Evolutionary conservation across 805 yeast genomes (phyloP), one percentile per base, ranked within the genome.

Genomic region (Torulaspora indica): DNA sequence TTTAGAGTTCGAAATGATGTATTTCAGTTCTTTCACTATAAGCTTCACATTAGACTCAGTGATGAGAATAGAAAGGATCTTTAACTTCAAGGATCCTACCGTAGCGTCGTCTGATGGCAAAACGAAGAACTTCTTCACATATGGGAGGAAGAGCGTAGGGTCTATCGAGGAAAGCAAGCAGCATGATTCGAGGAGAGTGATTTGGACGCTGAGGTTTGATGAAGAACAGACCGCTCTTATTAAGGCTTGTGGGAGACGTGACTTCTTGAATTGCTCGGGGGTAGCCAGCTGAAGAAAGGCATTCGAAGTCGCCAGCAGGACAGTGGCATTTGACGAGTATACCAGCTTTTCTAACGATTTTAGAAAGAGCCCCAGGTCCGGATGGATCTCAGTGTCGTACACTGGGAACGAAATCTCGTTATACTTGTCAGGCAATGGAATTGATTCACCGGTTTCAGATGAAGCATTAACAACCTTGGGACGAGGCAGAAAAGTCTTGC

Each of bases 11-110:
- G 66, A 46, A 0, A 78, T 76, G 47, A 78, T 75, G 56, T 78
- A 78, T 56, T 81, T 82, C 24, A 89, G 62, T 58, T 88, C 95
- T 25, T 73, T 70, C 24, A 82, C 63, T 4, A 86, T 72, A 2
- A 55, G 45, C 15, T 71, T 69, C 35, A 78, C 75, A 53, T 77
- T 85, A 8, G 64, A 57, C 30, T 75, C 77, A 43, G 73, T 72
- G 28, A 79, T 73, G n/a, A 87, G 65, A 17, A 74, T 68, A 5
- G 87, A 72, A 30, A 88, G 64, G 15, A 86, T 76, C 38, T 72
- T 70, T 5, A 90, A 61, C 61, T 88, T 91, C 38, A 74, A 63
- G 33, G 66, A 63, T 5, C 84, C 72, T 7, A 53, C 46, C 4
- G 70, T 64, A 1, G 59, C 52, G 1, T 67, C 53, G 55, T 87